Evolutionary conservation across 495 filamentous ascomycete genomes (phyloP), one percentile per base, ranked within the genome.

Genomic region (Neurospora sublineolata): DNA sequence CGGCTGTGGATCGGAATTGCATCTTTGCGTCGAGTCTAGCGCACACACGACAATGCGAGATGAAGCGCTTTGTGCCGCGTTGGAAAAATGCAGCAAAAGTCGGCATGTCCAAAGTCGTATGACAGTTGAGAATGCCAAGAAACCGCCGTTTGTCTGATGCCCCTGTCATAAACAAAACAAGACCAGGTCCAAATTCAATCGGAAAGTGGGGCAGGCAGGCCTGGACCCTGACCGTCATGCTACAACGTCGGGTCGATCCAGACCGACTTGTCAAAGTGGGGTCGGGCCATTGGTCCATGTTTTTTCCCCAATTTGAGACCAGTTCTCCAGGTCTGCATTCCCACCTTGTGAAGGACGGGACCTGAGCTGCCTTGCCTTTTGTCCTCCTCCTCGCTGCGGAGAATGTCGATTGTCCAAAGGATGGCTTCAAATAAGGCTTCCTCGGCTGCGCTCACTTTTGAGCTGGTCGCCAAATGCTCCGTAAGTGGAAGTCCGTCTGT

Each of bases 381-480:
- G 12, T 16, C 18, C 27, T 44, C 68, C 16, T 38, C 39, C 23
- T 30, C 3, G 30, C 14, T 27, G 37, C 60, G 44, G 68, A 72
- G 68, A 64, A 82, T 77, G 78, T 78, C 74, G 73, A 77, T 76
- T 71, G 76, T 75, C 64, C 79, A 77, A 78, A 85, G 80, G 72
- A 84, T 85, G 84, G 80, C 82, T 70, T 81, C 80, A 64, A 80
- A 77, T 36, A 84, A 75, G 71, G 80, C 79, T 27, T 82, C 81
- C 23, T 83, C 83, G 11, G 76, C 79, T 8, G 94, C 94, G 58
- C 86, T 97, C 77, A 92, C 86, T 1, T 96, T 93, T 76, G 92
- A 96, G 72, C 86, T 94, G 37, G 80, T 92, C 68, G 92, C 90
- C 36, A 90, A 89, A 79, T 97, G 94, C 82, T 94, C 93, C 69